Conservation (phyloP, 2,329 filamentous ascomycete genomes). For the Dryadomyces sulphureus region DNA sequence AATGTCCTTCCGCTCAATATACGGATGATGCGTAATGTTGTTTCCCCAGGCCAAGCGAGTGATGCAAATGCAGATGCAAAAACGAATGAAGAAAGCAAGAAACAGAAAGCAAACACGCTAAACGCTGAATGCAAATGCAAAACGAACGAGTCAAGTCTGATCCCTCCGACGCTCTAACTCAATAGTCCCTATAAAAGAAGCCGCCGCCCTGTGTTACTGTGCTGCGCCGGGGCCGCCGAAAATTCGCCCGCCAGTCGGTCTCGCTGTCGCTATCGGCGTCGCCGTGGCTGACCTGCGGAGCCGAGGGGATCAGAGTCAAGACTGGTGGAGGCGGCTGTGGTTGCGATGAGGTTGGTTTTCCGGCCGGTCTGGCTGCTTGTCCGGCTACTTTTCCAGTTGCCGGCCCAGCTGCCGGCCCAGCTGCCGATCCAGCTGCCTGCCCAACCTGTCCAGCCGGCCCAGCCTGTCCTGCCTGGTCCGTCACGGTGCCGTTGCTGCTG, state of each 20-base stretch:
- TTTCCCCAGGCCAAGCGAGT: neutral
- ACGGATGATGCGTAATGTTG: neutral
- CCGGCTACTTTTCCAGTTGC: too few species aligned
- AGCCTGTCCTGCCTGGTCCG: neutral
- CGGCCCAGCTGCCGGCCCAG: neutral
- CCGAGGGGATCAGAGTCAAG: neutral
- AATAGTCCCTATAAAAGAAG: constrained; percentile 8
- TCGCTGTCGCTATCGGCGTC: neutral
- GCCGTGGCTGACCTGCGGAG: neutral
- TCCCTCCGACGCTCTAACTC: neutral
- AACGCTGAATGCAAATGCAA: neutral
- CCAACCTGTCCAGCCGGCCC: too few species aligned
- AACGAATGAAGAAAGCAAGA: neutral
- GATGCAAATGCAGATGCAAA: neutral
- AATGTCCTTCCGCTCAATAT: neutral
- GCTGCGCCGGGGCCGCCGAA: neutral
- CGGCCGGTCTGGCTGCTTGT: too few species aligned
- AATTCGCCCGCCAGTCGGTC: constrained; percentile 1
- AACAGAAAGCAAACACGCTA: neutral
- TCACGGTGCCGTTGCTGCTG: constrained; percentile 1
- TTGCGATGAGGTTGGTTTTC: neutral
- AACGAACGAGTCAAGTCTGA: neutral
- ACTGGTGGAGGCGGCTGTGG: neutral
- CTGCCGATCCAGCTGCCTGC: neutral
- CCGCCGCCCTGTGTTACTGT: constrained; percentile 4